phyloP scores from a whole-genome alignment of 2,329 filamentous ascomycete species.

The Monosporascus sp. region DNA sequence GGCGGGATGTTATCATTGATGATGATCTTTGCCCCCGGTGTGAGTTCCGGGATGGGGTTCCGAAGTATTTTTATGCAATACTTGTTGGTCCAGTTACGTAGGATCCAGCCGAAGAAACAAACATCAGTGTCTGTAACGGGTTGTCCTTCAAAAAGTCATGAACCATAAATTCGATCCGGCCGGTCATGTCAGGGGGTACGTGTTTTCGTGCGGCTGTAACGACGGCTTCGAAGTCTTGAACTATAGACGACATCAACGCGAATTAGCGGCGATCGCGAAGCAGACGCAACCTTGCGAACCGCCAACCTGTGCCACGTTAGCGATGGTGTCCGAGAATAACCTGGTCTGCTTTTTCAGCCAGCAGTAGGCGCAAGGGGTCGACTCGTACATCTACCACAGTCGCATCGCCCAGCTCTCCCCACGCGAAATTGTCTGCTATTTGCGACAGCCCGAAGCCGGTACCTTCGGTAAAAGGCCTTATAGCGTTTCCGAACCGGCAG shows the following conservation, averaged over 20 bases:
- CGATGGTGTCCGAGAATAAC: too few species aligned
- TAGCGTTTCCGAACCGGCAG: slow-evolving; percentile 15
- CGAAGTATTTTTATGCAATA: slow-evolving; percentile 25
- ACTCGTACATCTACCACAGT: slow-evolving; percentile 13
- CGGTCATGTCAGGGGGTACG: neutral
- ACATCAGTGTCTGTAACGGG: slow-evolving; percentile 30
- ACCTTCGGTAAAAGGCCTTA: slow-evolving; percentile 13
- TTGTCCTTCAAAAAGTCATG: slow-evolving; percentile 38
- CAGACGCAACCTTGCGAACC: slow-evolving; percentile 11
- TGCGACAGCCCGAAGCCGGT: slow-evolving; percentile 11
- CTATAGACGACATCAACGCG: slow-evolving; percentile 9
- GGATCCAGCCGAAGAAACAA: slow-evolving; percentile 37
- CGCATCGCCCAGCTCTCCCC: slow-evolving; percentile 5
- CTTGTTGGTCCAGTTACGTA: slow-evolving; percentile 40
- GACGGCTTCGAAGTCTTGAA: slow-evolving; percentile 24
- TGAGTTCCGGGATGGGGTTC: slow-evolving; percentile 31
- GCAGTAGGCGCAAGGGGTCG: neutral
- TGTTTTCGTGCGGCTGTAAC: slow-evolving; percentile 3
- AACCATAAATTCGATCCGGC: slow-evolving; percentile 18
- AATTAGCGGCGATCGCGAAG: slow-evolving; percentile 8
- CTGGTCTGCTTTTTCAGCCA: too few species aligned
- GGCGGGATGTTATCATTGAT: slow-evolving; percentile 9
- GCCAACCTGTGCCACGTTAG: slow-evolving; percentile 7
- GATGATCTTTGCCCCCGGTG: slow-evolving; percentile 30
- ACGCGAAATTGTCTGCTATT: slow-evolving; percentile 11